phyloP scores from a whole-genome alignment of 768 basidiomycete species.

The Panellus pusillus region DNA sequence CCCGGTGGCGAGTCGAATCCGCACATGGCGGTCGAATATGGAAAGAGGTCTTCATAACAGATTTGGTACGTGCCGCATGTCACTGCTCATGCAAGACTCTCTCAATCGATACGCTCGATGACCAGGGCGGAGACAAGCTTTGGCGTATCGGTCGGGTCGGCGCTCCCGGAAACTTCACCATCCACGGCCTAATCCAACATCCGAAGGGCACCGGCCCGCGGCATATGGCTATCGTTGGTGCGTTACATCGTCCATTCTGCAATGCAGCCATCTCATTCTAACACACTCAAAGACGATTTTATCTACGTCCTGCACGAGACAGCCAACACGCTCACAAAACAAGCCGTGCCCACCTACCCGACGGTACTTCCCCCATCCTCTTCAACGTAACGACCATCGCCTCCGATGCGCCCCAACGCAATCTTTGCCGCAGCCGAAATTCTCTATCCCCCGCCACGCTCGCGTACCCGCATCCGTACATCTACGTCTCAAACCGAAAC shows the following conservation, averaged over 20 bases:
- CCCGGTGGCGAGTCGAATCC: slow-evolving; percentile 36
- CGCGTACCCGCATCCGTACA: slow-evolving; percentile 49
- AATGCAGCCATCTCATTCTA: too few relatives aligned
- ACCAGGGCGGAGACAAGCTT: slow-evolving; percentile 43
- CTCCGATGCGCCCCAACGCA: slow-evolving; percentile 34
- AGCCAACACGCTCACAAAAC: slow-evolving; percentile 43
- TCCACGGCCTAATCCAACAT: slow-evolving; percentile 44
- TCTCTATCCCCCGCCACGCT: slow-evolving; percentile 53
- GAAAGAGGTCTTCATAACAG: slow-evolving; percentile 42
- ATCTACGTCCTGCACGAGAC: slow-evolving; percentile 17
- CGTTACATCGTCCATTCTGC: background rate
- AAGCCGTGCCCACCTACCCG: slow-evolving; percentile 51
- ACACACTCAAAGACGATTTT: background rate
- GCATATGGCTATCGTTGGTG: slow-evolving; percentile 36
- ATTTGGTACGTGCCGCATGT: slow-evolving; percentile 38
- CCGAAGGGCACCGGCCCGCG: slow-evolving; percentile 46
- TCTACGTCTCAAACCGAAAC: slow-evolving; percentile 73
- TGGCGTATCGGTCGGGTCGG: slow-evolving; percentile 40
- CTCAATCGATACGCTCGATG: background rate
- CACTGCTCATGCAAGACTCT: too few relatives aligned
- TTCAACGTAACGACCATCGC: slow-evolving; percentile 53
- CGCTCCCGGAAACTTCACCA: slow-evolving; percentile 33
- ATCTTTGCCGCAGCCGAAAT: slow-evolving; percentile 63
- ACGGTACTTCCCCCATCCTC: slow-evolving; percentile 50
- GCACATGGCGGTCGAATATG: slow-evolving; percentile 44